These are phyloP conservation scores for Coniochaeta sp. DNA, from an alignment of 2,329 filamentous ascomycete species.

Conservation along the genomic window DNA sequence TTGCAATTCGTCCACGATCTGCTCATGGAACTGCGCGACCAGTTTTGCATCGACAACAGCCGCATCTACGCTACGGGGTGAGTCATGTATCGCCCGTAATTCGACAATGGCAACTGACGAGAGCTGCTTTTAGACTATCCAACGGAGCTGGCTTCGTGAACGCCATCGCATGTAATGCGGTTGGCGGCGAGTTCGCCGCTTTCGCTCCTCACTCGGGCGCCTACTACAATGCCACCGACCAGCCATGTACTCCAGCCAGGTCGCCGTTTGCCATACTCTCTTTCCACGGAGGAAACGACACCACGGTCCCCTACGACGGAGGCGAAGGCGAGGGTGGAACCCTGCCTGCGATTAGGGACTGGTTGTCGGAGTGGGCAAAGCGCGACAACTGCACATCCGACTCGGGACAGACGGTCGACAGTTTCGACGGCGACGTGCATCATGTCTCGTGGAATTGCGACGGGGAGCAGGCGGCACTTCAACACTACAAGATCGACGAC, in stretches of 20 bases:
- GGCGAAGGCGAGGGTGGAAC: constrained; percentile 33
- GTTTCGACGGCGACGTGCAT: background rate
- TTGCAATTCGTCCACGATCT: constrained; percentile 37
- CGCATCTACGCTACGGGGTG: constrained; percentile 36
- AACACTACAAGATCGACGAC: constrained; percentile 36
- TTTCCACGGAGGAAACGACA: constrained; percentile 37
- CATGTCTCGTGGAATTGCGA: constrained; percentile 34
- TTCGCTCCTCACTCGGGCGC: constrained; percentile 37
- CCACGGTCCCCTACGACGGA: constrained; percentile 33
- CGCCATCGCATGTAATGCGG: constrained; percentile 33
- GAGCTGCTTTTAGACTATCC: constrained; percentile 21
- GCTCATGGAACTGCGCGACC: constrained; percentile 27
- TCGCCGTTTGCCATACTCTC: constrained; percentile 33
- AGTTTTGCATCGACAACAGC: constrained; percentile 35
- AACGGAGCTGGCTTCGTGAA: constrained; percentile 42
- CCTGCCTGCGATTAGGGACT: constrained; percentile 31
- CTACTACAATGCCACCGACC: constrained; percentile 36
- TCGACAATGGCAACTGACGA: background rate
- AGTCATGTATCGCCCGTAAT: too few relatives aligned
- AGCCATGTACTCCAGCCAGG: constrained; percentile 28
- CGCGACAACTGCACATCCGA: constrained; percentile 34
- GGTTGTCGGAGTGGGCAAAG: constrained; percentile 33
- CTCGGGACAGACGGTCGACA: constrained; percentile 8
- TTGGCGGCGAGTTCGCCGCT: constrained; percentile 34
- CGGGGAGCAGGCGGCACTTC: constrained; percentile 24